Base-by-base conservation (phyloP, 768 basidiomycete species). In the Kwoniella mangroviensis region DNA sequence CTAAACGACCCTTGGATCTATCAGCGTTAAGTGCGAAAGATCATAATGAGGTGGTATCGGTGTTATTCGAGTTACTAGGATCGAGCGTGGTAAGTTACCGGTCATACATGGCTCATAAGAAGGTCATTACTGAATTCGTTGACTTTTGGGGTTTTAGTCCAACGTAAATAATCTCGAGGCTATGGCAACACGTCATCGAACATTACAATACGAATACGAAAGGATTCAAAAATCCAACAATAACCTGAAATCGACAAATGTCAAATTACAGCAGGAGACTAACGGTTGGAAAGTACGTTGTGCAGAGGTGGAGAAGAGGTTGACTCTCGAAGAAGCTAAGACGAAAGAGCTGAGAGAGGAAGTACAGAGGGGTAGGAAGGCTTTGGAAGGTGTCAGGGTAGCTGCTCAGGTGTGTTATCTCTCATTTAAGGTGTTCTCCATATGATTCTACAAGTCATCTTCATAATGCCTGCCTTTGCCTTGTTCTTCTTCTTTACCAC, bases 281-380 rank as follows among this genome's bases (percentile, higher is more conserved):
- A 52, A 57, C 4, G 76, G 73, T 3, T 78, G 74, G 73, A 76
- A 72, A 73, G 67, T 70, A 9, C 63, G 73, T 10, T 75, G 66
- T 24, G 57, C 17, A 9, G 79, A 76, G 15, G 34, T 71, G 19
- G 79, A 78, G 63, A 75, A 73, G 58, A 57, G 61, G 24, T 40
- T 76, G 34, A 28, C 10, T 2, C 9, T 63, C 7, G 75, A 73
- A 24, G 75, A 78, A 63, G 49, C 21, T 6, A 72, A 70, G 42
- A 64, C 49, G 11, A 75, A 77, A 53, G 79, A 76, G 55, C 61
- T 76, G 55, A 71, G 74, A 51, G 77, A 78, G 56, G 79, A 80
- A 54, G 61, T 74, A 11, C 57, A 40, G 1, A 62, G 79, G 52
- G 77, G 77, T 7, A 69, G 74, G 62, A 80, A 80, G 71, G 79